Evolutionary conservation across 805 yeast species (phyloP).

Genomic region (Kazachstania africana): DNA sequence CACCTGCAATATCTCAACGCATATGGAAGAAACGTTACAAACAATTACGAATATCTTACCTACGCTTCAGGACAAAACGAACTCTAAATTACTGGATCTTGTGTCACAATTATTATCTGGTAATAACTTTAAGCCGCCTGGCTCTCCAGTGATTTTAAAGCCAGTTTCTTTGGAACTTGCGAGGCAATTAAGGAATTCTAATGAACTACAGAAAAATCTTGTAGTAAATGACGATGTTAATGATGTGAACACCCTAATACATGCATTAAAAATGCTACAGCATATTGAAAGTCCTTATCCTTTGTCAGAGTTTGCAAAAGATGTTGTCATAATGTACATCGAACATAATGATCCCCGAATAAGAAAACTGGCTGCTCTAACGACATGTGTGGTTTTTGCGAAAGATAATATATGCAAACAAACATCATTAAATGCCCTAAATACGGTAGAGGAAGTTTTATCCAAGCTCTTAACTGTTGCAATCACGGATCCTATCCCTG

Average conservation of each 20-base stretch:
- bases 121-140: constrained; percentile 66
- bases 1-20: constrained; percentile 65
- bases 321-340: constrained; percentile 65
- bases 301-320: constrained; percentile 73
- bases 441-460: constrained; percentile 71
- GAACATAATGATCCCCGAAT: constrained; percentile 68
- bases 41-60: constrained; percentile 61
- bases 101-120: constrained; percentile 71
- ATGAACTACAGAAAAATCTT: constrained; percentile 57
- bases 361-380: constrained; percentile 68
- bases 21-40: constrained; percentile 62
- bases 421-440: constrained; percentile 66
- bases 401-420: constrained; percentile 75
- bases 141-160: constrained; percentile 59
- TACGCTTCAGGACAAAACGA: constrained; percentile 57
- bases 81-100: constrained; percentile 54
- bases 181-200: constrained; percentile 57
- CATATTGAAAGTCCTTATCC: constrained; percentile 63
- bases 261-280: constrained; percentile 64
- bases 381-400: constrained; percentile 62
- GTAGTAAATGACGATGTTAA: constrained; percentile 29
- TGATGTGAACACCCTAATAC: constrained; percentile 45
- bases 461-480: constrained; percentile 68
- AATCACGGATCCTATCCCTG: constrained; percentile 77
- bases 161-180: constrained; percentile 55